Percentiles rank a stretch among this genome's conserved stretches.
phyloP scores from a whole-genome alignment of 2,329 filamentous ascomycete genomes.

The Aaosphaeria pasadenensis region DNA sequence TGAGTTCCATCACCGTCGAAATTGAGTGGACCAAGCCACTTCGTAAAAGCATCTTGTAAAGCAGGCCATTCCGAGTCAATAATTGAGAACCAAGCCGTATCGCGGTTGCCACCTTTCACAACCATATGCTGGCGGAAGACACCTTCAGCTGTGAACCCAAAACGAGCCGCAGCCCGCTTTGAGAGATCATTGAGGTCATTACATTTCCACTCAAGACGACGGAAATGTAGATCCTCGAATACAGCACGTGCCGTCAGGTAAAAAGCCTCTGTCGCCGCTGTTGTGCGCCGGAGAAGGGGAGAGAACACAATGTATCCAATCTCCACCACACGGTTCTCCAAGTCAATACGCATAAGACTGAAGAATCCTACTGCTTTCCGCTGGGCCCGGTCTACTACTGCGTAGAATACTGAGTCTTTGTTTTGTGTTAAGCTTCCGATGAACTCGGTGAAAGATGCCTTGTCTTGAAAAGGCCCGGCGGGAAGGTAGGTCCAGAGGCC shows the following conservation, averaged over 20 bases:
- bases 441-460: too few species aligned
- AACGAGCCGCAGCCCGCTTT: not conserved
- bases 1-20: too few species aligned
- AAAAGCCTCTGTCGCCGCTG: not conserved
- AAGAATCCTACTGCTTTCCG: not conserved
- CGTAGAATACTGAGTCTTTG: slow-evolving; percentile 1
- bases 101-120: not conserved
- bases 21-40: not conserved
- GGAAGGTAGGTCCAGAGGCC: too few species aligned
- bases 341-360: not conserved
- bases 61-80: not conserved
- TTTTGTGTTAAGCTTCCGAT: too few species aligned
- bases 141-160: not conserved
- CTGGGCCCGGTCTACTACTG: not conserved
- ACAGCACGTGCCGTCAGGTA: not conserved
- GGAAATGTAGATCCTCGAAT: not conserved
- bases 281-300: not conserved
- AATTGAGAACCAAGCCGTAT: not conserved
- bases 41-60: not conserved
- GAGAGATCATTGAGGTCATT: not conserved
- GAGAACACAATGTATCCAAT: not conserved
- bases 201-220: not conserved
- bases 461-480: too few species aligned
- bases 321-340: slow-evolving; percentile 1
- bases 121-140: not conserved